Conservation (phyloP, 2,329 filamentous ascomycete genomes). For the Fusarium luffae region DNA sequence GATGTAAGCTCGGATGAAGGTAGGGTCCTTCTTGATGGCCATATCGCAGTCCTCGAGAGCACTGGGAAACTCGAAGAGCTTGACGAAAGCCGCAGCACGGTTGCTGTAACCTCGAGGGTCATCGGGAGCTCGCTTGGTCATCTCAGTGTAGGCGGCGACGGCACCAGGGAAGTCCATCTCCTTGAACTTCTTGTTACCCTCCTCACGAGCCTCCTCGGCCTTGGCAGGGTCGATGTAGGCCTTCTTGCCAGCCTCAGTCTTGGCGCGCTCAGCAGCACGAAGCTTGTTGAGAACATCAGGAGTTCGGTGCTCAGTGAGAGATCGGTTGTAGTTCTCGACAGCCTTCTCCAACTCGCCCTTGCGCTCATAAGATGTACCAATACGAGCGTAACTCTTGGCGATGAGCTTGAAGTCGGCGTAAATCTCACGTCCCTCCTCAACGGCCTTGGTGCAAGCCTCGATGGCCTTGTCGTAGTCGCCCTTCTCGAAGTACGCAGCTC, state of each 20-base stretch:
- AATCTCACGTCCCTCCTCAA: constrained; percentile 88
- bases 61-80: constrained; percentile 93
- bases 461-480: constrained; percentile 91
- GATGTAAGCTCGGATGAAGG: constrained; percentile 95
- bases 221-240: constrained; percentile 91
- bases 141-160: constrained; percentile 93
- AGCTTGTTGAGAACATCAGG: constrained; percentile 95
- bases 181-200: constrained; percentile 98
- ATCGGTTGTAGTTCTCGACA: constrained; percentile 90
- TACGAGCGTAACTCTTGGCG: constrained; percentile 96
- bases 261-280: constrained; percentile 86
- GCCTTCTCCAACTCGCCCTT: constrained; percentile 81
- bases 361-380: constrained; percentile 94
- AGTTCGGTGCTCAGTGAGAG: constrained; percentile 95
- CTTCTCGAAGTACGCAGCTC: constrained; percentile 95
- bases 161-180: constrained; percentile 94
- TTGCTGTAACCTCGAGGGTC: constrained; percentile 97
- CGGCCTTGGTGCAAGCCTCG: constrained; percentile 85
- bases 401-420: constrained; percentile 98
- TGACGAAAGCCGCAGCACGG: constrained; percentile 95
- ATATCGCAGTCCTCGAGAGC: constrained; percentile 92
- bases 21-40: constrained; percentile 89
- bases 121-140: constrained; percentile 93
- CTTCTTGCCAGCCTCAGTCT: constrained; percentile 78
- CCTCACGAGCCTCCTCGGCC: constrained; percentile 93